Evolutionary conservation across 192 early-diverging fungal genomes (phyloP).

Genomic region (Mortierella antarctica): DNA sequence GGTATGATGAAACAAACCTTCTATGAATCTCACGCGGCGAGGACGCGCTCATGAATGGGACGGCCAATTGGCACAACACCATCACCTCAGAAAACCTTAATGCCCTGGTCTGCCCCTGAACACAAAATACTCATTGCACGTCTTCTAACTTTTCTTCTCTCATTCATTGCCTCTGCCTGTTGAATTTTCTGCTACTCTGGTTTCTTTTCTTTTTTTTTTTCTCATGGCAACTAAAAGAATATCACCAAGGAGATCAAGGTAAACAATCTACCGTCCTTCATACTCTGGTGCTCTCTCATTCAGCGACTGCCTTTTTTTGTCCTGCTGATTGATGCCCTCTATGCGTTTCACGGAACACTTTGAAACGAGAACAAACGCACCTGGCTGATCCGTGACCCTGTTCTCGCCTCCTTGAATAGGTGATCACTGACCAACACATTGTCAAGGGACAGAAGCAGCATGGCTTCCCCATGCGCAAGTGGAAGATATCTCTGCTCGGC

Average conservation of each 20-base stretch:
- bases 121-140: too few species aligned
- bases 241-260: conserved; percentile 43
- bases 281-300: neutral
- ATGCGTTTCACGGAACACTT: neutral
- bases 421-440: conserved; percentile 39
- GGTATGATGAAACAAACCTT: conserved; percentile 4
- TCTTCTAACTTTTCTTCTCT: too few species aligned
- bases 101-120: too few species aligned
- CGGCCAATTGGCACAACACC: too few species aligned
- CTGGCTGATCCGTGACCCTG: neutral
- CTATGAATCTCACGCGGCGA: too few species aligned
- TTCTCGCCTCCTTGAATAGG: conserved; percentile 7
- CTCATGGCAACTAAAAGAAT: conserved; percentile 8
- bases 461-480: conserved; percentile 56
- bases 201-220: neutral
- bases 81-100: too few species aligned
- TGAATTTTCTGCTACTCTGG: neutral
- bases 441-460: conserved; percentile 50
- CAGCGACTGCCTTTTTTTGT: neutral
- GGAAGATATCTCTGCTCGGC: conserved; percentile 59
- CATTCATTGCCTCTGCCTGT: too few species aligned
- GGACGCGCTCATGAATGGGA: too few species aligned
- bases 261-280: neutral
- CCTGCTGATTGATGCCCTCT: too few species aligned
- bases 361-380: neutral